Evolutionary conservation across 495 filamentous ascomycete species (phyloP), one percentile per base, ranked within the genome.

Genomic region (Penicillium robsamsonii): DNA sequence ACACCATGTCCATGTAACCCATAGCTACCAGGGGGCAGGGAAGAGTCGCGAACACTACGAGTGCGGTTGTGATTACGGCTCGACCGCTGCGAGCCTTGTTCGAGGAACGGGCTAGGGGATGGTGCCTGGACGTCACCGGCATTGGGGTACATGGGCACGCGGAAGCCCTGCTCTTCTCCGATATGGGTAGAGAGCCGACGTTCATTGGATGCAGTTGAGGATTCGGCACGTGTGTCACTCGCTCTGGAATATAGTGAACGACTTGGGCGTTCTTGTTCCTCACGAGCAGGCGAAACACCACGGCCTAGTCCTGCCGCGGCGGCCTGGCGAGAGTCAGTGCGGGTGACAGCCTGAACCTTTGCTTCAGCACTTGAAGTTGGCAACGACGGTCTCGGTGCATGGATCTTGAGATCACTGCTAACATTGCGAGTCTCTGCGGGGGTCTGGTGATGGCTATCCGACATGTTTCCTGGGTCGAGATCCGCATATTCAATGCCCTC

Each of bases 111-210:
- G 15, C 87, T 83, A 4, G 92, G 91, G 0, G 95, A 92, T 0
- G 94, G 94, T 12, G 94, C 94, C 73, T 99, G 94, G 10, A 99
- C 95, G 71, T 97, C 94, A 42, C 94, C 94, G 38, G 92, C 92
- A 73, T 95, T 85, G 35, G 87, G 87, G 65, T 93, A 87, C 91
- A 99, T 96, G 33, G 94, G 95, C 20, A 97, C 92, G 62, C 91
- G 93, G 58, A 96, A 96, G 12, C 93, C 93, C 57, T 88, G 84
- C 59, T 92, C 90, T 18, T 89, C 86, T 12, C 84, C 84, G 50
- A 76, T 60, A n/a, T 79, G 73, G 45, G 79, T 62, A 50, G 78
- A 78, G 50, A 65, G 79, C 31, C 64, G 72, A 53, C 75, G 84
- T 60, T 76, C 83, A 33, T 69, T 75, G 20, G 73, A 80, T 24